phyloP scores from a whole-genome alignment of 345 rosid species.

The Sapria himalayana region DNA sequence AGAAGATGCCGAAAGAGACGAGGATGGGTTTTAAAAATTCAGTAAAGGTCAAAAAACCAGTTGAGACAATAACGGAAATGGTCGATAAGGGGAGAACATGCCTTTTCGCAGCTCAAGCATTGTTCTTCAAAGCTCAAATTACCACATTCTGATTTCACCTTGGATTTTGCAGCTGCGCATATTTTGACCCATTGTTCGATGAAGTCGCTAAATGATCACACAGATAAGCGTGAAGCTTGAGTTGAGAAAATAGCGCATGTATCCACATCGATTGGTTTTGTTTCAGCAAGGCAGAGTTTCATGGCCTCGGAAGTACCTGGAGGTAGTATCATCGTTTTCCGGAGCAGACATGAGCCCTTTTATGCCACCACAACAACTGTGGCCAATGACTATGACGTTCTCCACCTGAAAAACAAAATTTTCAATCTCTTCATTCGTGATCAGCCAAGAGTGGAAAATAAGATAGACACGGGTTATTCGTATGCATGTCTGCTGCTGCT shows the following conservation, averaged over 20 bases:
- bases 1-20: too few relatives aligned
- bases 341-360: constrained; percentile 78
- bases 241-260: too few relatives aligned
- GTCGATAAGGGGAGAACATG: constrained; percentile 3
- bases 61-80: too few relatives aligned
- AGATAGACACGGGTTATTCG: too few relatives aligned
- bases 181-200: constrained; percentile 79
- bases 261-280: too few relatives aligned
- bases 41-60: too few relatives aligned
- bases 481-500: too few relatives aligned
- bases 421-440: too few relatives aligned
- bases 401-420: constrained; percentile 35
- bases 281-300: too few relatives aligned
- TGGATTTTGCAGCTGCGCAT: constrained; percentile 51
- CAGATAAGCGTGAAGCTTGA: background rate
- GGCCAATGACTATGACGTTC: constrained; percentile 73
- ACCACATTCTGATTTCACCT: constrained; percentile 30
- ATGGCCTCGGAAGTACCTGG: too few relatives aligned
- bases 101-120: constrained; percentile 78
- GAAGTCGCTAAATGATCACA: constrained; percentile 38
- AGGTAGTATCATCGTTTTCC: constrained; percentile 32
- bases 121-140: constrained; percentile 36
- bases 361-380: constrained; percentile 92
- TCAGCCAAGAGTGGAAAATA: too few relatives aligned
- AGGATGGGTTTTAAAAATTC: too few relatives aligned